Evolutionary conservation across 2,329 filamentous ascomycete genomes (phyloP).

Genomic region (Claviceps sp.): DNA sequence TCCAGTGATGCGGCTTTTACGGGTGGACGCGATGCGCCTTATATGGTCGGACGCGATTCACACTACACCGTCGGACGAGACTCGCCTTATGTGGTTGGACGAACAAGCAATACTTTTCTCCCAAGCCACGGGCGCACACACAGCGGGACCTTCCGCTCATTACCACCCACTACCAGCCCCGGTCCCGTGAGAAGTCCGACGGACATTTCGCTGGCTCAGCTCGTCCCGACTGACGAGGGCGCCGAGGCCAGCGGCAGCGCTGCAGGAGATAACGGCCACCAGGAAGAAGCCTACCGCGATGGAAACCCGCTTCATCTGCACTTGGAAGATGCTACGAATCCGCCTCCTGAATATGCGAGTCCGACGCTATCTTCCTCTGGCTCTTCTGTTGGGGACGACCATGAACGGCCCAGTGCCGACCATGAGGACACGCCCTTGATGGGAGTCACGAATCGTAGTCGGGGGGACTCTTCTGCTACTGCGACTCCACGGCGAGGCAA

Average conservation of each 20-base stretch:
- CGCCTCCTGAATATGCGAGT: conserved; percentile 60
- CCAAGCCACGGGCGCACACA: conserved; percentile 59
- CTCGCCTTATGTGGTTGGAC: conserved; percentile 23
- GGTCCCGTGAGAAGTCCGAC: conserved; percentile 85
- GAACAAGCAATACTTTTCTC: conserved; percentile 34
- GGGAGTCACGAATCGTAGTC: conserved; percentile 34
- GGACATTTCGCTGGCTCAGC: conserved; percentile 84
- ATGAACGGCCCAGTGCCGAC: conserved; percentile 40
- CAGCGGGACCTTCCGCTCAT: conserved; percentile 65
- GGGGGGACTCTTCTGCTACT: conserved; percentile 35
- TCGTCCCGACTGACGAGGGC: conserved; percentile 57
- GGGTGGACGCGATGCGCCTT: conserved; percentile 14
- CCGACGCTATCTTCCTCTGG: conserved; percentile 44
- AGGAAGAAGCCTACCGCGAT: conserved; percentile 16
- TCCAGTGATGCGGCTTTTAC: conserved; percentile 21
- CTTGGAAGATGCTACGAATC: conserved; percentile 43
- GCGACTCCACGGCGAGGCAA: conserved; percentile 12
- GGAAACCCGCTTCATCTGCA: conserved; percentile 25
- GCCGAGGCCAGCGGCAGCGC: conserved; percentile 40
- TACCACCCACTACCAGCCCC: conserved; percentile 70
- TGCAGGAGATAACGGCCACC: conserved; percentile 1
- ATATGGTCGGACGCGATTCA: too few relatives aligned
- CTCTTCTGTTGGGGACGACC: conserved; percentile 23
- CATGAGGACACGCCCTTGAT: conserved; percentile 45
- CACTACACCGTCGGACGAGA: too few relatives aligned